Evolutionary conservation across 352 stramenopile genomes (phyloP), one percentile per base, ranked within the genome.

Genomic region (Bremia lactucae): DNA sequence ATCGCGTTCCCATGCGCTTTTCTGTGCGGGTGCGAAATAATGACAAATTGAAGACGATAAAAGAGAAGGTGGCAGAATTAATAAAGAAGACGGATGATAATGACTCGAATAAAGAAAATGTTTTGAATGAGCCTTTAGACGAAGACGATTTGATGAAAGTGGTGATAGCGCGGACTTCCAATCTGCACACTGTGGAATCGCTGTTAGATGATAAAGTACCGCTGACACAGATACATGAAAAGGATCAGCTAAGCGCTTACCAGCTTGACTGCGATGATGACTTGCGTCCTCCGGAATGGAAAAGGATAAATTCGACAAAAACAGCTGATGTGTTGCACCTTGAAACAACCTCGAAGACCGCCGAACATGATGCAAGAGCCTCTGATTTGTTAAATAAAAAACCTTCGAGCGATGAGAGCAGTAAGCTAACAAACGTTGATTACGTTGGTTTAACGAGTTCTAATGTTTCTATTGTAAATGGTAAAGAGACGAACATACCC

Each of bases 211-310:
- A 68, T 7, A 76, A 70, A 31, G 55, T 76, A 29, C 60, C 66
- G 2, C 22, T 90, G n/a, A 57, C 46, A n/a, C 72, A 81, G 9
- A 80, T 93, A 28, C 74, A 83, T 37, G 80, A 93, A 25, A 76
- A 72, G 8, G 75, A 90, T 24, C 72, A 85, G 18, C 40, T 93
- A 6, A 72, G 68, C 3, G 75, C 69, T 2, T 93, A 85, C 42
- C 54, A 89, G 31, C 50, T 88, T 13, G 75, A 88, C 52, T 46
- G 21, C 0, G 31, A 59, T 0, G 37, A 56, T 18, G 56, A 68
- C 9, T 52, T 63, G 14, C 15, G 62, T 28, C 40, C 53, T 38
- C 49, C 54, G 16, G 28, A 9, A 28, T 9, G 41, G 2, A 15
- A 19, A 22, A 36, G 16, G 19, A 22, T 18, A 21, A 31, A 16